A percentile compares a stretch with the other conserved stretches of the same genome.
Conservation (phyloP, 805 yeast species). For the Zygosaccharomyces kombuchaensis region DNA sequence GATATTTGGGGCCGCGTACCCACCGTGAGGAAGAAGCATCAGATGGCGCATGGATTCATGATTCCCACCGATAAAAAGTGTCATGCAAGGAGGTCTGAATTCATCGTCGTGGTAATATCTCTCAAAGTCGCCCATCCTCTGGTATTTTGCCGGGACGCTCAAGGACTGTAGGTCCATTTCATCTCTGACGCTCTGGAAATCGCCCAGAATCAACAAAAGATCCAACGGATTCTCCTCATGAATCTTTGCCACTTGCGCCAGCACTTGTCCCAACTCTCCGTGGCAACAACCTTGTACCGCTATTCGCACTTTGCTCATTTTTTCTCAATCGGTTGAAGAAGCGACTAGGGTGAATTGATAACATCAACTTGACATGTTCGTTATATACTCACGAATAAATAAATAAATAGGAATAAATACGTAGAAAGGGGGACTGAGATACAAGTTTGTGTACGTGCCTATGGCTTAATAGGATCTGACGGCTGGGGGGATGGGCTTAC, state of each 20-base stretch:
- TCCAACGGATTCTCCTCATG: constrained; percentile 39
- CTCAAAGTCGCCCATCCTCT: constrained; percentile 72
- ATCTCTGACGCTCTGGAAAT: constrained; percentile 77
- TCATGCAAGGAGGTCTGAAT: constrained; percentile 51
- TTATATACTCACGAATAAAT: constrained; percentile 4
- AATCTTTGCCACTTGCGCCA: constrained; percentile 34
- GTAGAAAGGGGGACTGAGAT: not conserved
- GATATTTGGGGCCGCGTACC: constrained; percentile 88
- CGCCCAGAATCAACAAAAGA: constrained; percentile 79
- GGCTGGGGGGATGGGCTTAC: constrained; percentile 95
- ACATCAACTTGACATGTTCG: constrained; percentile 1
- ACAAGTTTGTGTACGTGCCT: not conserved
- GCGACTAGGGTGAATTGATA: not conserved
- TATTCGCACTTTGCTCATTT: constrained; percentile 34
- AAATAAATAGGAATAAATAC: constrained; percentile 5
- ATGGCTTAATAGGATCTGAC: constrained; percentile 76
- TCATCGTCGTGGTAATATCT: constrained; percentile 58
- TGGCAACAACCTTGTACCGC: constrained; percentile 92
- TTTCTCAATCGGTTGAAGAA: not conserved
- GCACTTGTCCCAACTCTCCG: constrained; percentile 66
- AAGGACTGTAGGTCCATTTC: constrained; percentile 60
- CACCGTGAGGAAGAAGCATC: constrained; percentile 72
- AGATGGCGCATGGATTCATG: constrained; percentile 86
- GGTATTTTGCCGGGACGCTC: constrained; percentile 76
- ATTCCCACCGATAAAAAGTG: constrained; percentile 90